Percentiles rank a stretch among this genome's conserved stretches.
These are phyloP conservation scores for Globisporangium sylvaticum DNA, from an alignment of 352 stramenopile genomes.

Conservation along the genomic window DNA sequence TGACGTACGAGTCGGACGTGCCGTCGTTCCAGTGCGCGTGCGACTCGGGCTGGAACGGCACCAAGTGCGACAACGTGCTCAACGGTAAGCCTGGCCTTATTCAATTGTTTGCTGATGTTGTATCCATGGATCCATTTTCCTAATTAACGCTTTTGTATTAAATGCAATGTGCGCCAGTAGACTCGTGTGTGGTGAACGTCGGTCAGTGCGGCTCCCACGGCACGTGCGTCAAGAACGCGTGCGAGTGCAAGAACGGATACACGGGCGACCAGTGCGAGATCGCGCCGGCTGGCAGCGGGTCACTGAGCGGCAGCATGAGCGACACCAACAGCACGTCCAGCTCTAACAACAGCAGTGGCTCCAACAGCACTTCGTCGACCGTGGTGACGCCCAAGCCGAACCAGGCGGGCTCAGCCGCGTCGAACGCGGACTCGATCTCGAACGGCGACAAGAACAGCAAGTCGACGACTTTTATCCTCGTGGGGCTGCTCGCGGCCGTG, in stretches of 20 bases:
- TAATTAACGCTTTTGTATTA: neutral
- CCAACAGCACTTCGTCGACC: conserved; percentile 10
- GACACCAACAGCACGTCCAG: neutral
- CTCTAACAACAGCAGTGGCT: neutral
- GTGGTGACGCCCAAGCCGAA: conserved; percentile 9
- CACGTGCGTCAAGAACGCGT: conserved; percentile 35
- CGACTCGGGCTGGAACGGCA: conserved; percentile 65
- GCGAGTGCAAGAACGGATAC: conserved; percentile 37
- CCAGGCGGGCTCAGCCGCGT: conserved; percentile 13
- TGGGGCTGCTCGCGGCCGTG: conserved; percentile 53
- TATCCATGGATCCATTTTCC: neutral
- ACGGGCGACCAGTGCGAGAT: conserved; percentile 49
- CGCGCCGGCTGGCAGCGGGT: conserved; percentile 16
- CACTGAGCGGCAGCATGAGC: neutral
- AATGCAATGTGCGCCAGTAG: conserved; percentile 13
- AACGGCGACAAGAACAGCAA: conserved; percentile 28
- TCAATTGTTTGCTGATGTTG: neutral
- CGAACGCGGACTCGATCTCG: conserved; percentile 20
- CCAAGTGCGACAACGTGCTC: conserved; percentile 55
- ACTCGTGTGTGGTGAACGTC: conserved; percentile 34
- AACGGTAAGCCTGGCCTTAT: conserved; percentile 18
- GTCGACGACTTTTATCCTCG: conserved; percentile 64
- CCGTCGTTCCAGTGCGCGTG: conserved; percentile 62
- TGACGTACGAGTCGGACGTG: conserved; percentile 22
- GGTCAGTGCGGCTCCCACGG: conserved; percentile 45